These are phyloP conservation scores for Tuber borchii DNA, from an alignment of 495 filamentous ascomycete genomes.

Conservation along the genomic window DNA sequence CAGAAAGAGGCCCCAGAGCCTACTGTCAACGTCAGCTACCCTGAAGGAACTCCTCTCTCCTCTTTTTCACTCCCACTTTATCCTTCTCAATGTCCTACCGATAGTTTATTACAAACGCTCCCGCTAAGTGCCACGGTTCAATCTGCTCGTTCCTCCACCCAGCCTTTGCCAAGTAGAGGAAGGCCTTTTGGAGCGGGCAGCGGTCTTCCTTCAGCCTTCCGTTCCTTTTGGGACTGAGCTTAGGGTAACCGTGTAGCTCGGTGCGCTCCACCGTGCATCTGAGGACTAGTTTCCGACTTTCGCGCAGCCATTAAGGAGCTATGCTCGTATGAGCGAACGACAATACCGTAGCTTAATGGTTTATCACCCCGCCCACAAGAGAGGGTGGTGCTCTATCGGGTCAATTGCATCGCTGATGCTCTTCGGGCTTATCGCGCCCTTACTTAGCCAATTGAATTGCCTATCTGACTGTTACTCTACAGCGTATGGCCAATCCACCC, in stretches of 20 bases:
- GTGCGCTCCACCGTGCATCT: constrained; percentile 15
- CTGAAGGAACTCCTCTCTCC: not conserved
- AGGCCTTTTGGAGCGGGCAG: constrained; percentile 38
- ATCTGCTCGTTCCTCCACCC: constrained; percentile 34
- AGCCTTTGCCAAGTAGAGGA: constrained; percentile 39
- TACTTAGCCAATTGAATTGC: not conserved
- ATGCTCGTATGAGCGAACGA: constrained; percentile 36
- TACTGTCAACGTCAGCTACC: constrained; percentile 16
- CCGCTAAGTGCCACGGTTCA: constrained; percentile 26
- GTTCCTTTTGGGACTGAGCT: constrained; percentile 36
- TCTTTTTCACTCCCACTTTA: constrained; percentile 3
- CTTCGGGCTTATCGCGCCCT: constrained; percentile 14
- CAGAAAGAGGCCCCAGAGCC: no score
- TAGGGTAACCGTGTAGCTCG: constrained; percentile 40
- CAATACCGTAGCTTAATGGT: constrained; percentile 37
- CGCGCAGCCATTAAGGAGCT: constrained; percentile 40
- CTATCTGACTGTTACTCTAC: constrained; percentile 2
- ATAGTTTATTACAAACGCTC: not conserved
- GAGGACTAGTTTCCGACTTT: constrained; percentile 3
- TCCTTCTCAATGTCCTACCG: not conserved
- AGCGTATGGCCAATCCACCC: constrained; percentile 34
- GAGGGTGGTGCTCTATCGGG: constrained; percentile 36
- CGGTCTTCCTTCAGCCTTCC: constrained; percentile 39
- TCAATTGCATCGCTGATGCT: constrained; percentile 35
- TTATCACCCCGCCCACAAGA: constrained; percentile 36